Base-by-base conservation (phyloP, 768 basidiomycete species). In the Pulveroboletus frians region DNA sequence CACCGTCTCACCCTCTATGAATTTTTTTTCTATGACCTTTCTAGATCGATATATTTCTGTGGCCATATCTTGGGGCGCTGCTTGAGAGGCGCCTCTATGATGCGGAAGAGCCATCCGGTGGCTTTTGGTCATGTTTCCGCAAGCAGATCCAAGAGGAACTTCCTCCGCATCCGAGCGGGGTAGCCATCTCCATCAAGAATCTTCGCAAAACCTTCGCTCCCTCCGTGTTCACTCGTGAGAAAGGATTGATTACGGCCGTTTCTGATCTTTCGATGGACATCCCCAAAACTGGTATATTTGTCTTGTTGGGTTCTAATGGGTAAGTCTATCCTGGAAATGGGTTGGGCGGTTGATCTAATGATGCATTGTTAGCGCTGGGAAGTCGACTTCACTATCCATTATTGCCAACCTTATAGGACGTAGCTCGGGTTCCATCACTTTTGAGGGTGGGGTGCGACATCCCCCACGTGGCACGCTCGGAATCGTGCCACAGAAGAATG, bases 401-500 rank as follows among this genome's bases (percentile, higher is more conserved):
- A 67, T 90, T 10, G 85, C 76, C 4, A 79, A 82, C 3, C 71
- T 91, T 10, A 65, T 80, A 9, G 78, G 78, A 6, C 76, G 74
- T 17, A 82, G 78, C 4, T 68, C 73, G 21, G 88, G 88, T 29
- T 70, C 72, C 3, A 71, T 90, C 15, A 68, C 72, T 1, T 77
- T 74, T 49, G 78, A 78, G 56, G 80, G 80, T 31, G 80, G 80
- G 0, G 63, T 69, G 15, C 59, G 73, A 35, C 71, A 70, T 26
- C 82, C 84, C 7, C 71, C 82, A 5, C 80, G 79, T 0, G 85
- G 86, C 7, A 78, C 77, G 0, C 62, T 91, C 15, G 88, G 88
- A 2, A 83, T 91, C 49, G 86, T 88, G 0, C 85, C 87, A 1
- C 88, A 90, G 69, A 88, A 86, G 70, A 89, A 91, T 56, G 87